phyloP scores from a whole-genome alignment of 495 filamentous ascomycete species.

The Aspergillus sclerotiicarbonarius region DNA sequence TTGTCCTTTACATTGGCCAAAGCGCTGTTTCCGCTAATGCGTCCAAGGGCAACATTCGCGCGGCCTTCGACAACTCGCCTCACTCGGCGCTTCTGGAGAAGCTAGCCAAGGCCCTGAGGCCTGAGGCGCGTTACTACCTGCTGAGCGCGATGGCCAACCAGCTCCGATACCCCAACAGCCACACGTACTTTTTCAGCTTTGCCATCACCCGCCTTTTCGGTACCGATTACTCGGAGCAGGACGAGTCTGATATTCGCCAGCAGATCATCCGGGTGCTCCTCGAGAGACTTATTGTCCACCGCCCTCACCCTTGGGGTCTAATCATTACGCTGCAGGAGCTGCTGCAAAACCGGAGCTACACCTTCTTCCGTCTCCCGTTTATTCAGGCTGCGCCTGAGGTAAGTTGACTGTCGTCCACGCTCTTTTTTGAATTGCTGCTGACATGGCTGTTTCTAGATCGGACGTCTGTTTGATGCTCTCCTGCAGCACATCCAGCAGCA shows the following conservation, averaged over 20 bases:
- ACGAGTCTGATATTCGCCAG: conserved; percentile 79
- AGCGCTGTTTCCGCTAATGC: conserved; percentile 58
- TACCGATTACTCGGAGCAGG: conserved; percentile 68
- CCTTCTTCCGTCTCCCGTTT: conserved; percentile 90
- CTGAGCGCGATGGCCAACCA: conserved; percentile 85
- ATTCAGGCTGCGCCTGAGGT: conserved; percentile 88
- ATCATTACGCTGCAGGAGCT: conserved; percentile 89
- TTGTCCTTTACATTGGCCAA: conserved; percentile 79
- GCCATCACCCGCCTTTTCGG: conserved; percentile 85
- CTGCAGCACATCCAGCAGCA: conserved; percentile 52
- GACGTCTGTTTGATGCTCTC: conserved; percentile 50
- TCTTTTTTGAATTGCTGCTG: conserved; percentile 13
- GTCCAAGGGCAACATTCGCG: conserved; percentile 53
- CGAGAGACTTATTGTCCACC: conserved; percentile 83
- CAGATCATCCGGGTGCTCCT: conserved; percentile 84
- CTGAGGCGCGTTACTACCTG: conserved; percentile 82
- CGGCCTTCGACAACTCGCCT: conserved; percentile 70
- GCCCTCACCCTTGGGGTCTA: conserved; percentile 95
- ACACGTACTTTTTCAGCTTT: conserved; percentile 92
- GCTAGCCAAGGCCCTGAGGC: conserved; percentile 67
- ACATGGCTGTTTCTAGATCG: conserved; percentile 32
- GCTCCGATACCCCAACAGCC: conserved; percentile 82
- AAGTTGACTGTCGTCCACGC: conserved; percentile 18
- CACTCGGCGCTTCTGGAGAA: conserved; percentile 72
- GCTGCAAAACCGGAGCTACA: conserved; percentile 81